phyloP scores from a whole-genome alignment of 208 protist species.

The Leishmania mexicana region DNA sequence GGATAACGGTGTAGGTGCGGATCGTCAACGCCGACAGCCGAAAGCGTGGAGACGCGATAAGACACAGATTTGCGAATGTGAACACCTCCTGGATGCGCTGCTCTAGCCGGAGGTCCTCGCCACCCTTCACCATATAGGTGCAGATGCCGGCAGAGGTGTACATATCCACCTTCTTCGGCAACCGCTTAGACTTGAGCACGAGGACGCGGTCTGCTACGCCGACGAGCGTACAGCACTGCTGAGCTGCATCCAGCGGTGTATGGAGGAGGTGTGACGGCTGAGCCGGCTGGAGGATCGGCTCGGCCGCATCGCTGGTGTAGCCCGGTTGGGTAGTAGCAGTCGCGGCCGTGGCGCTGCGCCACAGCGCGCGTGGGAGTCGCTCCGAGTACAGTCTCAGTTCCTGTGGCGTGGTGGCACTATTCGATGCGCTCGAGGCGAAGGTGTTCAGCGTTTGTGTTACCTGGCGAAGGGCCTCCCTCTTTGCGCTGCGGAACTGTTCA shows the following conservation, averaged over 20 bases:
- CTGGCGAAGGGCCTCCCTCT: background rate
- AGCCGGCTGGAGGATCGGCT: constrained; percentile 7
- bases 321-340: background rate
- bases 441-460: background rate
- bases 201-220: constrained; percentile 62
- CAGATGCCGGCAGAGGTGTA: constrained; percentile 74
- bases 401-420: background rate
- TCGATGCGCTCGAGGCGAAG: background rate
- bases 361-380: background rate
- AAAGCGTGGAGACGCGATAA: constrained; percentile 7
- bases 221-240: constrained; percentile 20
- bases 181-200: constrained; percentile 84
- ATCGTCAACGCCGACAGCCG: constrained; percentile 38
- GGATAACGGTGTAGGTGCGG: constrained; percentile 88
- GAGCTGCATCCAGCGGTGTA: background rate
- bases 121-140: constrained; percentile 93
- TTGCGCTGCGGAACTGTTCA: background rate
- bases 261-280: constrained; percentile 15
- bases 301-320: background rate
- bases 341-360: background rate
- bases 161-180: constrained; percentile 89
- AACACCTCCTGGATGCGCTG: constrained; percentile 95
- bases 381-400: constrained; percentile 6
- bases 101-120: constrained; percentile 94
- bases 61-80: constrained; percentile 79